phyloP scores from a whole-genome alignment of 2,329 filamentous ascomycete genomes.

The Lachnellula subtilissima region DNA sequence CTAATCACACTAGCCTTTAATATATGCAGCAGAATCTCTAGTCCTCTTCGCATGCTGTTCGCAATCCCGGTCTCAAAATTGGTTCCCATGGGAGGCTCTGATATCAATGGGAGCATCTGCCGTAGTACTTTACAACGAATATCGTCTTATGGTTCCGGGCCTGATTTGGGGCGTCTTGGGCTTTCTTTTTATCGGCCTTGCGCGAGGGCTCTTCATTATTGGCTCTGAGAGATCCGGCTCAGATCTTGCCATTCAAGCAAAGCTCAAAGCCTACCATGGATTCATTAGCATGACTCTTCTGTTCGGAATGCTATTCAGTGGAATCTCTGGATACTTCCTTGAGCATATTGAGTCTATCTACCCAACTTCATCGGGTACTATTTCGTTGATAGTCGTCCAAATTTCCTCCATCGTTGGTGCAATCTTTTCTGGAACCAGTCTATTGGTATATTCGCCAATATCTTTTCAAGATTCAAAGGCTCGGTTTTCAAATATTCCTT shows the following conservation, averaged over 20 bases:
- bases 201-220: constrained; percentile 19
- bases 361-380: constrained; percentile 4
- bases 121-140: constrained; percentile 23
- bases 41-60: constrained; percentile 18
- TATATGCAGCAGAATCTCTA: constrained; percentile 20
- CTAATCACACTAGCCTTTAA: constrained; percentile 19
- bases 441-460: constrained; percentile 21
- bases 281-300: constrained; percentile 23
- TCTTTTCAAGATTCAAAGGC: constrained; percentile 11
- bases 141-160: constrained; percentile 26
- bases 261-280: constrained; percentile 16
- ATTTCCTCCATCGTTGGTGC: constrained; percentile 12
- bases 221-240: constrained; percentile 13
- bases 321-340: constrained; percentile 6
- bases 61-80: constrained; percentile 7
- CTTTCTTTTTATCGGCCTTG: constrained; percentile 18
- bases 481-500: constrained; percentile 8
- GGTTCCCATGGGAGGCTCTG: constrained; percentile 16
- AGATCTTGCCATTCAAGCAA: constrained; percentile 4
- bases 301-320: constrained; percentile 19
- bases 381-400: constrained; percentile 13
- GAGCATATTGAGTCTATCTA: constrained; percentile 10
- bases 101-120: constrained; percentile 8
- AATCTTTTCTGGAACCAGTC: constrained; percentile 15
- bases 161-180: constrained; percentile 18